Evolutionary conservation across 2,329 filamentous ascomycete genomes (phyloP).

Genomic region (Hawksworthiomyces lignivorus): DNA sequence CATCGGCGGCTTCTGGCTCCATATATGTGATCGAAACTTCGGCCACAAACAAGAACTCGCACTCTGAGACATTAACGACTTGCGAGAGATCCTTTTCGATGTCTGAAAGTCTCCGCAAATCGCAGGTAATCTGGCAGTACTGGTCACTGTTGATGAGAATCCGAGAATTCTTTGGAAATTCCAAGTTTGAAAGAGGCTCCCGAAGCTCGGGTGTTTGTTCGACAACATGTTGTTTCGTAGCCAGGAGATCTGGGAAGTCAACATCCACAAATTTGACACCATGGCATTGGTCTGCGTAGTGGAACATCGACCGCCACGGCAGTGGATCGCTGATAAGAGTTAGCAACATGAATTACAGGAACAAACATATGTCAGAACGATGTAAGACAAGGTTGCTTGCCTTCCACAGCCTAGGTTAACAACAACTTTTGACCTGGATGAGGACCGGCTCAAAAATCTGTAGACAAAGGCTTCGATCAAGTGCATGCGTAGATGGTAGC

Average conservation of each 20-base stretch:
- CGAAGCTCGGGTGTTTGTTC: constrained; percentile 53
- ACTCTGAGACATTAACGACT: constrained; percentile 49
- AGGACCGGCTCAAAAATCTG: constrained; percentile 54
- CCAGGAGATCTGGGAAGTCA: constrained; percentile 75
- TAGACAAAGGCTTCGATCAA: constrained; percentile 69
- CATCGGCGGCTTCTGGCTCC: constrained; percentile 64
- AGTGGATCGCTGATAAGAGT: constrained; percentile 63
- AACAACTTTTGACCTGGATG: constrained; percentile 59
- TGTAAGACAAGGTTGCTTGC: no score
- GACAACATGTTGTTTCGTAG: constrained; percentile 64
- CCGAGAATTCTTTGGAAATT: constrained; percentile 31
- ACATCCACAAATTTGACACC: constrained; percentile 70
- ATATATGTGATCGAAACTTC: constrained; percentile 92
- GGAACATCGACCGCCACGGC: constrained; percentile 72
- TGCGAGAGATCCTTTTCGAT: constrained; percentile 53
- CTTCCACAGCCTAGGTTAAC: constrained; percentile 86
- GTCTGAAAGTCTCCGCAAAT: constrained; percentile 59
- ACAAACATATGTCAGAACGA: constrained; percentile 17
- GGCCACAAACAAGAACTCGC: constrained; percentile 68
- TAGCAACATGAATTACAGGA: background rate
- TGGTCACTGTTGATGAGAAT: constrained; percentile 57
- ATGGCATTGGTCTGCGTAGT: constrained; percentile 51
- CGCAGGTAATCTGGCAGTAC: constrained; percentile 76
- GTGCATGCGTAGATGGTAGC: constrained; percentile 80
- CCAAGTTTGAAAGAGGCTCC: constrained; percentile 39